phyloP scores from a whole-genome alignment of 306 rosid genomes.

The Quercus variabilis region DNA sequence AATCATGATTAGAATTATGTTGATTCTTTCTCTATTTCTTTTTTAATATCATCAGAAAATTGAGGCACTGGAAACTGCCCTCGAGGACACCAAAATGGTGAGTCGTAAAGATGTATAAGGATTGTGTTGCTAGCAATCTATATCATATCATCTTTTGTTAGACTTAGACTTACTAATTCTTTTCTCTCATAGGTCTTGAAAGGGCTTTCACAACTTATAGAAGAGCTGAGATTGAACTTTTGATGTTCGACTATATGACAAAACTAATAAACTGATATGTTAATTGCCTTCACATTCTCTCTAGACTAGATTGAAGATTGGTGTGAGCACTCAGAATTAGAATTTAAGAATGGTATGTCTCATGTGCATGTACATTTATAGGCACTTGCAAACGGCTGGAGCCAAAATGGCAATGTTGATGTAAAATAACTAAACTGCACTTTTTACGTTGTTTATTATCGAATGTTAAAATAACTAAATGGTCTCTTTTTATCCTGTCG shows the following conservation, averaged over 20 bases:
- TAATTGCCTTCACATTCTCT: not conserved
- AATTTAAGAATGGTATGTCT: not conserved
- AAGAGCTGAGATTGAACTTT: constrained; percentile 25
- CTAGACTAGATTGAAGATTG: not conserved
- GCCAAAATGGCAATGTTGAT: not conserved
- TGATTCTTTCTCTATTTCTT: not conserved
- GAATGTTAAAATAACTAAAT: not conserved
- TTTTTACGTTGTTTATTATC: not conserved
- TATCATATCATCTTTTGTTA: constrained; percentile 5
- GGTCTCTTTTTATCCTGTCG: not conserved
- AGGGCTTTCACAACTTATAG: constrained; percentile 34
- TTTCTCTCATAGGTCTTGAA: constrained; percentile 52
- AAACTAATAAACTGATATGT: not conserved
- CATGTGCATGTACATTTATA: too few relatives aligned
- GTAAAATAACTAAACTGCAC: not conserved
- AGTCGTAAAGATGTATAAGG: constrained; percentile 15
- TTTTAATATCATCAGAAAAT: constrained; percentile 52
- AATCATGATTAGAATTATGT: not conserved
- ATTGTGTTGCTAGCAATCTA: not conserved
- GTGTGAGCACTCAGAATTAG: not conserved
- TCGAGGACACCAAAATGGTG: constrained; percentile 63
- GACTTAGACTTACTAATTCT: not conserved
- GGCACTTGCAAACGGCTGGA: not conserved
- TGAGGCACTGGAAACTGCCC: constrained; percentile 61
- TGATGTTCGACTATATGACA: not conserved